Evolutionary conservation across 306 rosid genomes (phyloP).

Genomic region (Gastrolobium villosum): DNA sequence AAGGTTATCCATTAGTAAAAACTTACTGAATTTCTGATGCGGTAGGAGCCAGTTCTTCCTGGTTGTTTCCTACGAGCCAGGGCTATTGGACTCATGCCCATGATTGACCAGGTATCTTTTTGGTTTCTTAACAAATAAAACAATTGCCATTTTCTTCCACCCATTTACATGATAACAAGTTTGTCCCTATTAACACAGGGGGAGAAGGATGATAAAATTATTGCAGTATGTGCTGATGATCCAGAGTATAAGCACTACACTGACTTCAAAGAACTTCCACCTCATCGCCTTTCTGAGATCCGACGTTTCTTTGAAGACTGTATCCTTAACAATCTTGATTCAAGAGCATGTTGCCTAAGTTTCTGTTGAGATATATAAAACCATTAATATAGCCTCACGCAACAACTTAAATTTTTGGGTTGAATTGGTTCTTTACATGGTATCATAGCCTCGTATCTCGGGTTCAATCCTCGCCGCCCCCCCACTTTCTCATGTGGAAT

Average conservation of each 20-base stretch:
- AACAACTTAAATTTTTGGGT: too few species aligned
- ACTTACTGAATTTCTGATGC: conserved; percentile 44
- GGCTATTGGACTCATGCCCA: conserved; percentile 97
- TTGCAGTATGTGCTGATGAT: conserved; percentile 98
- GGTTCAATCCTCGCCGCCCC: too few species aligned
- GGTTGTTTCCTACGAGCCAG: conserved; percentile 95
- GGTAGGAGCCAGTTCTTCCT: conserved; percentile 94
- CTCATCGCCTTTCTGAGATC: conserved; percentile 95
- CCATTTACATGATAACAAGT: conserved; percentile 2
- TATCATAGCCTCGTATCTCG: too few species aligned
- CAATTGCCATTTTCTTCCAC: neutral
- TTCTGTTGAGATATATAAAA: too few species aligned
- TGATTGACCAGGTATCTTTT: conserved; percentile 91
- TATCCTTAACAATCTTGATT: conserved; percentile 59
- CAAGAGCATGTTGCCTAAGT: conserved; percentile 25
- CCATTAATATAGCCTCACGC: too few species aligned
- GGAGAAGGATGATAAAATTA: conserved; percentile 97
- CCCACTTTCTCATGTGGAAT: too few species aligned
- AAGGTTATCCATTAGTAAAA: conserved; percentile 11
- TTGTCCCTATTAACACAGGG: conserved; percentile 62
- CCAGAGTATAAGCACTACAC: conserved; percentile 90
- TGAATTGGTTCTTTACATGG: too few species aligned
- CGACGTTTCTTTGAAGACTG: conserved; percentile 98
- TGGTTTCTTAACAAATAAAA: conserved; percentile 7
- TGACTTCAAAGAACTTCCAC: conserved; percentile 82